Evolutionary conservation across 768 basidiomycete genomes (phyloP), one percentile per base, ranked within the genome.

Genomic region (Boletus rufocinnamomeus): DNA sequence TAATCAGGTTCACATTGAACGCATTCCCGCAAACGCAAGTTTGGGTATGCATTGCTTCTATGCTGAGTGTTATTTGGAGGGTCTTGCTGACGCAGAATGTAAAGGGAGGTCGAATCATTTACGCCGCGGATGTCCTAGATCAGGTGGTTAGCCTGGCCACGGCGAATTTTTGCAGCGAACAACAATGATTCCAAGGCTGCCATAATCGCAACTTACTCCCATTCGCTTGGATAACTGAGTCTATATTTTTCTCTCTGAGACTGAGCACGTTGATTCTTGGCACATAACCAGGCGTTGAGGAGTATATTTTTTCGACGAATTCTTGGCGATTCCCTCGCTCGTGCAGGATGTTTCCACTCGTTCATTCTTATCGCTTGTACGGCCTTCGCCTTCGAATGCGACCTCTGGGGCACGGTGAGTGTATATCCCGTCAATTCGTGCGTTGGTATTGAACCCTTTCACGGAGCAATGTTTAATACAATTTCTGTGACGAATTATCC

Each of bases 1-100:
- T 86, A 5, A 87, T 85, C 0, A 76, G 69, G 50, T 82, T 87
- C 64, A 83, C 79, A 0, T 54, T 87, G 21, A 79, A 79, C 55
- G 74, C 82, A 0, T 77, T 76, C 64, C 80, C 85, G 7, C 84
- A 86, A 69, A 71, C 72, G 1, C 66, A 79, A 69, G 80, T 88
- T 54, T 88, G 84, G 84, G 84, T 86, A 71, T 11, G 80, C 52
- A 17, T 40, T 34, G n/a, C 4, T n/a, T 16, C 23, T 23, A 4
- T 41, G 34, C 13, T n/a, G 21, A 32, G 27, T n/a, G 35, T 45
- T 8, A 27, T 48, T 23, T 35, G 34, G 19, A 49, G 28, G 5
- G n/a, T 28, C 30, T 27, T 17, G 44, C 50, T 50, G 19, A 47
- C 25, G n/a, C 0, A 40, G 2, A n/a, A 16, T 35, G 19, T 3